Evolutionary conservation across 257 asterid species (phyloP).

Genomic region (Perilla frutescens): DNA sequence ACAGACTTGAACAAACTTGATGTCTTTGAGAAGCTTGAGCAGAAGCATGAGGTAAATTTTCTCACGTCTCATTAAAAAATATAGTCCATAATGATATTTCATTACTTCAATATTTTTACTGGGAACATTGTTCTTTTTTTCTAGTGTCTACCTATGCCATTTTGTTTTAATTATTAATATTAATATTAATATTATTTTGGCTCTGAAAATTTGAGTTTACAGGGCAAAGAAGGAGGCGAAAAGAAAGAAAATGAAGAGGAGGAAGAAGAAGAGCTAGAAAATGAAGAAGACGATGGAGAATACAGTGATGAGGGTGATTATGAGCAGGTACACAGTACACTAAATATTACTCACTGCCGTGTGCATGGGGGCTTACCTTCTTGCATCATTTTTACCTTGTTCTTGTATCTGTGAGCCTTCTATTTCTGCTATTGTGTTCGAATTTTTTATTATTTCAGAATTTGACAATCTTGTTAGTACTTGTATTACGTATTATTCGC

Average conservation of each 20-base stretch:
- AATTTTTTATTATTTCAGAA: background rate
- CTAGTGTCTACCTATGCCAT: background rate
- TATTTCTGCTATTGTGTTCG: background rate
- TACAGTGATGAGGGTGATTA: constrained; percentile 70
- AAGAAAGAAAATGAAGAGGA: constrained; percentile 60
- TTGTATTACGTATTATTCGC: background rate
- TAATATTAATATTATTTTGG: background rate
- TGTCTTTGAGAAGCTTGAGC: constrained; percentile 60
- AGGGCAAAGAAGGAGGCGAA: constrained; percentile 54
- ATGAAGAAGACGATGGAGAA: constrained; percentile 64
- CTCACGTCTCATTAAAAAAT: constrained; percentile 4
- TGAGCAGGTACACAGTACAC: constrained; percentile 48
- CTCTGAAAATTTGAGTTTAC: constrained; percentile 28
- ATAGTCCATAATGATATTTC: background rate
- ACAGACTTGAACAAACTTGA: constrained; percentile 56
- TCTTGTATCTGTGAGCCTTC: background rate
- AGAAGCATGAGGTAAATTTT: constrained; percentile 45
- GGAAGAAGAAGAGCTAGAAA: constrained; percentile 48
- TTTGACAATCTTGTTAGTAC: background rate
- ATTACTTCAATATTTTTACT: background rate
- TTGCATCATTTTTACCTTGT: background rate
- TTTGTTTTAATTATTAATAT: background rate
- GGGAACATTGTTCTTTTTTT: background rate
- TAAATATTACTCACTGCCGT: background rate
- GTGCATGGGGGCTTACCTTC: background rate